These are phyloP conservation scores for Cucumis sativus DNA, from an alignment of 306 rosid genomes.

Conservation along the genomic window Cucumber_9930_V3 NC_026657.2:29112001-29112500, in stretches of 20 bases:
- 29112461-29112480: conserved; percentile 63
- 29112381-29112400: conserved; percentile 45
- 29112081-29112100: conserved; percentile 37
- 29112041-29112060: neutral
- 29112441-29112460: conserved; percentile 75
- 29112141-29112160: conserved; percentile 25
- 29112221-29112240: conserved; percentile 56
- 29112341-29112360: conserved; percentile 86
- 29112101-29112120: conserved; percentile 50
- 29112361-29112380: conserved; percentile 71
- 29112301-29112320: conserved; percentile 66
- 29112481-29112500: conserved; percentile 66
- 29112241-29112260: conserved; percentile 43
- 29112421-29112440: conserved; percentile 51
- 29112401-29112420: conserved; percentile 80
- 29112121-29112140: conserved; percentile 56
- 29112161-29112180: conserved; percentile 38
- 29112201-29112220: conserved; percentile 43
- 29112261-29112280: conserved; percentile 49
- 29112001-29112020: conserved; percentile 54
- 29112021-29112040: conserved; percentile 22
- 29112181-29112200: conserved; percentile 22
- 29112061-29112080: conserved; percentile 46
- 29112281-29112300: conserved; percentile 63
- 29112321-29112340: conserved; percentile 60